These are phyloP conservation scores for Fusarium pseudoanthophilum DNA, from an alignment of 2,329 filamentous ascomycete species.

Conservation along the genomic window DNA sequence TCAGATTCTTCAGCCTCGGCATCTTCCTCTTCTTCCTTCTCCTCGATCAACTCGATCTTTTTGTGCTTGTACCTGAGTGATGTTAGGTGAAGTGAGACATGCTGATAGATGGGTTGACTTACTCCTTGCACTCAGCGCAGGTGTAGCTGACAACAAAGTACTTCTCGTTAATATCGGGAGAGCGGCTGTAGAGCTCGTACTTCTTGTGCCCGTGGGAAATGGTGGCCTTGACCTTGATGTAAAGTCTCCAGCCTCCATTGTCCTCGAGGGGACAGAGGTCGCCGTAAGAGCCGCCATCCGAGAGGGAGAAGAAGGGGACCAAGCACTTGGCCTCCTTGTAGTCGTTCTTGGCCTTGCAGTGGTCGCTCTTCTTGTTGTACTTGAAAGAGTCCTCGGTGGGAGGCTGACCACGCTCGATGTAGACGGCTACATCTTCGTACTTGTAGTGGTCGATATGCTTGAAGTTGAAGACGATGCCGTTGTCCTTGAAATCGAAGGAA, in stretches of 20 bases:
- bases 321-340: constrained; percentile 43
- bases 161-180: constrained; percentile 32
- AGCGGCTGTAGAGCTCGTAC: constrained; percentile 41
- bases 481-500: constrained; percentile 43
- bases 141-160: constrained; percentile 45
- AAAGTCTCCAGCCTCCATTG: constrained; percentile 44
- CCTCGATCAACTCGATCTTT: constrained; percentile 26
- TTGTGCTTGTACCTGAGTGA: constrained; percentile 12
- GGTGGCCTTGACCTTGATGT: constrained; percentile 43
- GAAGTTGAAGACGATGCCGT: constrained; percentile 41
- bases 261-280: constrained; percentile 42
- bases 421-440: constrained; percentile 43
- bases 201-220: constrained; percentile 38
- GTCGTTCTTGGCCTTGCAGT: constrained; percentile 34
- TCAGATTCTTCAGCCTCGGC: neutral
- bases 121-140: constrained; percentile 44
- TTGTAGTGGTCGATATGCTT: constrained; percentile 41
- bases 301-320: constrained; percentile 41
- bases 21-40: neutral
- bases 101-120: neutral
- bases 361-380: constrained; percentile 40
- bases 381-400: constrained; percentile 34
- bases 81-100: neutral
- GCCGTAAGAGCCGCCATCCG: constrained; percentile 38
- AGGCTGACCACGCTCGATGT: constrained; percentile 36